Conservation (phyloP, 1,139 yeast genomes). For the Yamadazyma songkhlaensis region DNA sequence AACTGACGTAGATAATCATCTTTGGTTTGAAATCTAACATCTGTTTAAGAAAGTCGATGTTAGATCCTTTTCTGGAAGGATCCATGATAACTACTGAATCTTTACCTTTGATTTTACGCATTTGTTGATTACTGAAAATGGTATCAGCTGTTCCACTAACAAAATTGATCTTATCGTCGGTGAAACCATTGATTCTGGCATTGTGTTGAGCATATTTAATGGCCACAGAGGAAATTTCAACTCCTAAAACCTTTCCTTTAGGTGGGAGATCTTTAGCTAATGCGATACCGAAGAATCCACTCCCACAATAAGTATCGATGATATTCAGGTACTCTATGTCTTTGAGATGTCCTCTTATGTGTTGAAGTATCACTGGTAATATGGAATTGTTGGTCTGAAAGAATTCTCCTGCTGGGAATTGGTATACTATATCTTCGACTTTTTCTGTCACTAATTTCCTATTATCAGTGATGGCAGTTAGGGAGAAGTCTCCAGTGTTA, state of each 20-base stretch:
- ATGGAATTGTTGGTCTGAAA: slow-evolving; percentile 85
- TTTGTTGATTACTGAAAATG: slow-evolving; percentile 24
- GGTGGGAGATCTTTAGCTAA: slow-evolving; percentile 27
- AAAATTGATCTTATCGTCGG: slow-evolving; percentile 29
- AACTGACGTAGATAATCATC: slow-evolving; percentile 39
- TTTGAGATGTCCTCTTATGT: slow-evolving; percentile 24
- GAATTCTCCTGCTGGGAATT: slow-evolving; percentile 90
- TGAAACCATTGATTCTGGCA: slow-evolving; percentile 37
- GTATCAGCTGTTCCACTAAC: slow-evolving; percentile 38
- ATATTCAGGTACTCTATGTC: slow-evolving; percentile 24
- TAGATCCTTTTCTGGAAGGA: slow-evolving; percentile 46
- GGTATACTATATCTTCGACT: slow-evolving; percentile 71
- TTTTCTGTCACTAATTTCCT: slow-evolving; percentile 80
- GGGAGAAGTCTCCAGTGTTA: slow-evolving; percentile 29
- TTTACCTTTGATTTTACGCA: slow-evolving; percentile 22
- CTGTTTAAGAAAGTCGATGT: slow-evolving; percentile 31
- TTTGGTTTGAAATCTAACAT: slow-evolving; percentile 36
- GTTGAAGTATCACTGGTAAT: slow-evolving; percentile 34
- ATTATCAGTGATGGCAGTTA: slow-evolving; percentile 51
- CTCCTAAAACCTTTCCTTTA: slow-evolving; percentile 39
- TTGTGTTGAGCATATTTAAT: slow-evolving; percentile 39
- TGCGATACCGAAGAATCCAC: slow-evolving; percentile 45
- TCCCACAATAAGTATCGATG: slow-evolving; percentile 47
- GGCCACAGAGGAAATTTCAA: slow-evolving; percentile 35
- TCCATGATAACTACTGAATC: slow-evolving; percentile 43